These are phyloP conservation scores for Heterobasidion annosum DNA, from an alignment of 1,284 basidiomycete genomes.

Conservation along the genomic window DNA sequence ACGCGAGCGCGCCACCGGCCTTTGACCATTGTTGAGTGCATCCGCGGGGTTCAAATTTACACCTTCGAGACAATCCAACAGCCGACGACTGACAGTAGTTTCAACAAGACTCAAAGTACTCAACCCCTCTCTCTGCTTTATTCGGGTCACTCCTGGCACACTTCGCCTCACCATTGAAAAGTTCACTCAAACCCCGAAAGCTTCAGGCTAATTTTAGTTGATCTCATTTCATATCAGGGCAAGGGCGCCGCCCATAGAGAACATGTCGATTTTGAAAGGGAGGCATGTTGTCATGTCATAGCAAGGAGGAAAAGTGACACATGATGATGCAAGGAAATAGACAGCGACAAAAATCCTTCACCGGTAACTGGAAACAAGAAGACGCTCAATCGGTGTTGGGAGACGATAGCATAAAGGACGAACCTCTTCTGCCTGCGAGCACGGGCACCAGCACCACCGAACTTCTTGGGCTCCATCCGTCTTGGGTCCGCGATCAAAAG, in stretches of 20 bases:
- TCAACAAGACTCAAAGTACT: too few relatives aligned
- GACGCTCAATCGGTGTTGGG: too few relatives aligned
- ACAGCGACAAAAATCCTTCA: conserved; percentile 39
- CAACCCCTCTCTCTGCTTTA: too few relatives aligned
- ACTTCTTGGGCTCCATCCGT: conserved; percentile 99
- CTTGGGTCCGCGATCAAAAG: conserved; percentile 97
- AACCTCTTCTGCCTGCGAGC: conserved; percentile 93
- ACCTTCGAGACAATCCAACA: too few relatives aligned
- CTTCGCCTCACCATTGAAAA: too few relatives aligned
- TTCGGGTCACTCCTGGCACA: too few relatives aligned
- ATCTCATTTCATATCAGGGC: neutral
- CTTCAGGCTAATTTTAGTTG: neutral
- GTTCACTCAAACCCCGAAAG: too few relatives aligned
- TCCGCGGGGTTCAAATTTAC: too few relatives aligned
- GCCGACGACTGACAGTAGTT: too few relatives aligned
- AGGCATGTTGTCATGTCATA: conserved; percentile 37
- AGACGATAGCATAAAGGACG: conserved; percentile 16
- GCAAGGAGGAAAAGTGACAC: conserved; percentile 29
- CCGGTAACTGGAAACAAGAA: conserved; percentile 64
- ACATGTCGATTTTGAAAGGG: neutral
- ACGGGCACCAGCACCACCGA: conserved; percentile 94
- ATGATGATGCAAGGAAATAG: conserved; percentile 35
- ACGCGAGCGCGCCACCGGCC: neutral
- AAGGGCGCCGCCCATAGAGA: neutral
- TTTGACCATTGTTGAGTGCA: too few relatives aligned